A percentile compares a stretch with the other conserved stretches of the same genome.
Conservation (phyloP, 768 basidiomycete species). For the Tricholoma flavovirens region DNA sequence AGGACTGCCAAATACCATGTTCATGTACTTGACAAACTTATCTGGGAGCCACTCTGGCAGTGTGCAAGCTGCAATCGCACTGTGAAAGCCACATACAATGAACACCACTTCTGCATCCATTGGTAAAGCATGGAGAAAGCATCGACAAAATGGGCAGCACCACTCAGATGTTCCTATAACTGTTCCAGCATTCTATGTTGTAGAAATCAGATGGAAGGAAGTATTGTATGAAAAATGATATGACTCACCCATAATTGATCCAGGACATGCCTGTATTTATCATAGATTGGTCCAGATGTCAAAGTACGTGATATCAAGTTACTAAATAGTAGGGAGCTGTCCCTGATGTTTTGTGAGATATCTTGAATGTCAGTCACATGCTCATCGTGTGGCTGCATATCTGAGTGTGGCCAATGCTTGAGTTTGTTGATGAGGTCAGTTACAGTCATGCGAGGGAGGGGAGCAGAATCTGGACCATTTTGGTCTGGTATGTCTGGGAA, state of each 20-base stretch:
- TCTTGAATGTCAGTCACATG: background rate
- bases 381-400: too few relatives aligned
- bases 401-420: background rate
- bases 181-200: background rate
- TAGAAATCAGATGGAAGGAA: background rate
- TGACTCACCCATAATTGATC: background rate
- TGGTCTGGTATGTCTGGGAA: background rate
- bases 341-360: background rate
- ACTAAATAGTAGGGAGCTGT: background rate
- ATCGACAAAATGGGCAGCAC: background rate
- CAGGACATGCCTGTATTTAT: background rate
- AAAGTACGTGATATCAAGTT: background rate
- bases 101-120: background rate
- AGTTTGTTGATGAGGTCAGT: background rate
- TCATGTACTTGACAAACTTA: background rate
- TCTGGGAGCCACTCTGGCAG: background rate
- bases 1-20: background rate
- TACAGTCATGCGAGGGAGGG: background rate
- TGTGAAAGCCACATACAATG: background rate
- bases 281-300: background rate
- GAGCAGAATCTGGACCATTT: background rate
- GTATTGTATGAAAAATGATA: background rate
- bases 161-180: background rate
- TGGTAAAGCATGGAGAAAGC: background rate
- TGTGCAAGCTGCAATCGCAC: background rate